Base-by-base conservation (phyloP, 306 rosid species). In the Dicorynia guianensis region DNA sequence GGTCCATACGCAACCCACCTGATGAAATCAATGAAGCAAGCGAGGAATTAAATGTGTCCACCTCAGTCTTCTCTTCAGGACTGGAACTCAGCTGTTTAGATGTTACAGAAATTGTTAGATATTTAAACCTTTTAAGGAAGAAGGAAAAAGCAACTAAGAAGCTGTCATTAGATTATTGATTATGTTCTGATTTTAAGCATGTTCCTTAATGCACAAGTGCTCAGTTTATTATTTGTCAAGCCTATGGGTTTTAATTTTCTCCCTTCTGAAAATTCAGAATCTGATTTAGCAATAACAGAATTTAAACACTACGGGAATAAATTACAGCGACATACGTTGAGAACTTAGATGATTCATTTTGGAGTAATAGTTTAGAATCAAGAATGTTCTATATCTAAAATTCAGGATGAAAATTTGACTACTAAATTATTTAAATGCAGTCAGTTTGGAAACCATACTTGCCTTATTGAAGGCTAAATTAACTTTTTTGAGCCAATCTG, bases 401-500 rank as follows among this genome's bases (percentile, higher is more conserved):
- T 47, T 47, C 52, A 47, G 3, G 52, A 47, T 47, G n/a, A 12
- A 47, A 47, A 14, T 50, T 50, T 15, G 61, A 54, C 69, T 43
- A 60, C 39, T 42, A 3, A 25, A 54, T 15, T 64, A 55, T 64
- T 64, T 15, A 55, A 76, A 76, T 46, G n/a, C 74, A 53, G 34
- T 30, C 55, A 65, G 44, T 53, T 67, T 20, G 52, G 48, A 72
- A 58, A 58, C 34, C 20, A 76, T 25, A 67, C 17, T 65, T 71
- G 90, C 98, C 98, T 90, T 92, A 34, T 73, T 78, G 84, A 96
- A 87, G 75, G 99, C 98, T n/a, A 54, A 8, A 70, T 89, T 90
- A 52, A 90, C 97, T n/a, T 90, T 92, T 81, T 80, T 77, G 59
- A 92, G 85, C 97, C 99, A 90, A 30, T 90, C 99, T 39, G 88